Evolutionary conservation across 495 filamentous ascomycete genomes (phyloP).

Genomic region (Polyplosphaeria fusca): DNA sequence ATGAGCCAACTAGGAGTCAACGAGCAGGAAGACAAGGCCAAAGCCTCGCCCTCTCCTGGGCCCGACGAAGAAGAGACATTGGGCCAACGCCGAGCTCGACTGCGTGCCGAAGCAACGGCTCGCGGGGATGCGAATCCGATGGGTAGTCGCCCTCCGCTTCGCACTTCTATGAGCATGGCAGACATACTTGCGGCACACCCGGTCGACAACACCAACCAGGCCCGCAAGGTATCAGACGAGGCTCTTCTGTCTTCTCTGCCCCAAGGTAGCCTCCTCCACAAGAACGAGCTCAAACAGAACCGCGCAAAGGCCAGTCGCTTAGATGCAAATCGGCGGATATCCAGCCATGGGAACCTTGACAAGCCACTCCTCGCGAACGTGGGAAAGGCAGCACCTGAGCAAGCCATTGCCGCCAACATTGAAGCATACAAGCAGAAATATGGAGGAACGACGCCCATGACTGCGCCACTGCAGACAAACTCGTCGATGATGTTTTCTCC

Average conservation of each 20-base stretch:
- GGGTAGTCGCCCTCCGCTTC: conserved; percentile 30
- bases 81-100: conserved; percentile 74
- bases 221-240: conserved; percentile 30
- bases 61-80: conserved; percentile 75
- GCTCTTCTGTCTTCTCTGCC: conserved; percentile 16
- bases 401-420: conserved; percentile 16
- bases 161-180: conserved; percentile 61
- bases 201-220: conserved; percentile 38
- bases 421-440: conserved; percentile 50
- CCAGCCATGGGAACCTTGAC: conserved; percentile 28
- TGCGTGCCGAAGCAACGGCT: conserved; percentile 69
- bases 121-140: conserved; percentile 40
- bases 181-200: conserved; percentile 64
- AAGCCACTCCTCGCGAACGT: conserved; percentile 28
- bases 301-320: conserved; percentile 25
- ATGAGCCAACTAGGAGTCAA: conserved; percentile 63
- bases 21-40: conserved; percentile 38
- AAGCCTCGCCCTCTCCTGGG: conserved; percentile 27
- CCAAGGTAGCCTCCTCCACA: conserved; percentile 35
- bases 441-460: conserved; percentile 51
- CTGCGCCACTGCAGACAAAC: conserved; percentile 30
- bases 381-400: conserved; percentile 32
- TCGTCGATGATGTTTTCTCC: conserved; percentile 20
- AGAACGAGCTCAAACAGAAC: conserved; percentile 30
- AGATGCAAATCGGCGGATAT: conserved; percentile 27